Conservation (phyloP, 2,329 filamentous ascomycete species). For the Diaporthe sp. region DNA sequence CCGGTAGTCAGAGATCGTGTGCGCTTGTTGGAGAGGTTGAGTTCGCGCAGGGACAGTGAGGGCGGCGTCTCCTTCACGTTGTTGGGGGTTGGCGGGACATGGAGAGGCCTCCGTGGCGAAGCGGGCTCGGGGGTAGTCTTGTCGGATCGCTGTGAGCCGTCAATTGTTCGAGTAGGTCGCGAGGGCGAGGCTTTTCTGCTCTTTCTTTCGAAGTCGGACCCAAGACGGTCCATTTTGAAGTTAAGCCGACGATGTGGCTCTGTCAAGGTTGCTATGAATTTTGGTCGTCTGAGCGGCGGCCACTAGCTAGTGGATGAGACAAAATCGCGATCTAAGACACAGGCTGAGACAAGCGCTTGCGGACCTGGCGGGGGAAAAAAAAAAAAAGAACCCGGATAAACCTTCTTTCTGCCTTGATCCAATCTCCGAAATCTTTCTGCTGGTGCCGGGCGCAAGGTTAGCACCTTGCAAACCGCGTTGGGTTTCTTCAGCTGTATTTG, state of each 20-base stretch:
- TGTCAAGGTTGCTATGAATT: neutral
- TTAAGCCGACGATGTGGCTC: constrained; percentile 4
- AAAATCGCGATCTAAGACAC: too few species aligned
- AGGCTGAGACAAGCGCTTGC: too few species aligned
- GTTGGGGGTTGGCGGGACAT: constrained; percentile 30
- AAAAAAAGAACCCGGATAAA: too few species aligned
- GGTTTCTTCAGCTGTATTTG: too few species aligned
- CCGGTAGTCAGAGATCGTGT: constrained; percentile 52
- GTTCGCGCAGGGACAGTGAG: constrained; percentile 55
- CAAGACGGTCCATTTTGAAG: constrained; percentile 34
- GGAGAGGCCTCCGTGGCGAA: constrained; percentile 29
- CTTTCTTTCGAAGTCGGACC: constrained; percentile 35
- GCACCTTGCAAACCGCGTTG: too few species aligned
- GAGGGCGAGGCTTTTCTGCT: constrained; percentile 33
- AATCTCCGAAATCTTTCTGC: too few species aligned
- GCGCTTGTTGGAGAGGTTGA: constrained; percentile 59
- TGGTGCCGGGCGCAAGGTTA: too few species aligned
- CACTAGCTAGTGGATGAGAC: too few species aligned
- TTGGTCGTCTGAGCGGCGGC: constrained; percentile 9
- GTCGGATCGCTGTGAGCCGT: constrained; percentile 31
- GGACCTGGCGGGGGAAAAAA: too few species aligned
- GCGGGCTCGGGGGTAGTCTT: constrained; percentile 33
- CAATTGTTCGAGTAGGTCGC: constrained; percentile 31
- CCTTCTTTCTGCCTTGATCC: too few species aligned
- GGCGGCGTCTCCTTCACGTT: constrained; percentile 43